Percentiles rank a stretch among this genome's conserved stretches.
These are phyloP conservation scores for Tetrapyrgos nigripes DNA, from an alignment of 1,284 basidiomycete species.

Conservation along the genomic window DNA sequence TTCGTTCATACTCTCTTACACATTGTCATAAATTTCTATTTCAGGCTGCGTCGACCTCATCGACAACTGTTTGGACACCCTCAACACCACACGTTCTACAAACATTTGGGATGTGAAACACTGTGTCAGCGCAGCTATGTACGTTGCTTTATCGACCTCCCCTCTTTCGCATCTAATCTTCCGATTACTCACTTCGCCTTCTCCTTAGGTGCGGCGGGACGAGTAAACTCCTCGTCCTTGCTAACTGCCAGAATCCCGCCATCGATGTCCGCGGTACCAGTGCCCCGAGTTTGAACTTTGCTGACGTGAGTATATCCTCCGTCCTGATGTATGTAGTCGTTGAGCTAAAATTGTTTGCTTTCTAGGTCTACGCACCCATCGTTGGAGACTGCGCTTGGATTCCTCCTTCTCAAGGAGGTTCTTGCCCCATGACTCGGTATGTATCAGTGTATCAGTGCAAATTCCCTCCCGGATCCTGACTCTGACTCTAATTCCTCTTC, in stretches of 20 bases:
- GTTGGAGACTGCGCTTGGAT: background rate
- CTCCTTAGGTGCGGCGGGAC: too few species aligned
- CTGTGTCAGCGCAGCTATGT: background rate
- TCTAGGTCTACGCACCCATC: background rate
- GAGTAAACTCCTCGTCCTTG: too few species aligned
- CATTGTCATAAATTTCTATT: background rate
- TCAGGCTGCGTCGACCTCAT: background rate
- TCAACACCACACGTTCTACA: background rate
- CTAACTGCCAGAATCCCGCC: background rate
- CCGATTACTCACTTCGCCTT: too few species aligned
- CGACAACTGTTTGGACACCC: background rate
- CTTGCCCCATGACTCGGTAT: slow-evolving; percentile 17
- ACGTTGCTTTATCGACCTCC: background rate
- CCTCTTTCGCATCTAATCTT: too few species aligned
- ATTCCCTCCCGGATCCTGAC: slow-evolving; percentile 12
- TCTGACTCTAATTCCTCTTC: background rate
- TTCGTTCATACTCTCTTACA: background rate
- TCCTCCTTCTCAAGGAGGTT: too few species aligned
- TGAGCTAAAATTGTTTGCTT: background rate
- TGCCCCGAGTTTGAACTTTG: too few species aligned
- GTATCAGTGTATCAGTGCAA: slow-evolving; percentile 17
- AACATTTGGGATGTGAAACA: background rate
- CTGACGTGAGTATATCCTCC: background rate
- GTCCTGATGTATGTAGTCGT: background rate
- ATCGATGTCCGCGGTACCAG: background rate